Percentiles rank a stretch among this genome's conserved stretches.
phyloP scores from a whole-genome alignment of 352 stramenopile genomes.

The Phytopythium kandeliae region DNA sequence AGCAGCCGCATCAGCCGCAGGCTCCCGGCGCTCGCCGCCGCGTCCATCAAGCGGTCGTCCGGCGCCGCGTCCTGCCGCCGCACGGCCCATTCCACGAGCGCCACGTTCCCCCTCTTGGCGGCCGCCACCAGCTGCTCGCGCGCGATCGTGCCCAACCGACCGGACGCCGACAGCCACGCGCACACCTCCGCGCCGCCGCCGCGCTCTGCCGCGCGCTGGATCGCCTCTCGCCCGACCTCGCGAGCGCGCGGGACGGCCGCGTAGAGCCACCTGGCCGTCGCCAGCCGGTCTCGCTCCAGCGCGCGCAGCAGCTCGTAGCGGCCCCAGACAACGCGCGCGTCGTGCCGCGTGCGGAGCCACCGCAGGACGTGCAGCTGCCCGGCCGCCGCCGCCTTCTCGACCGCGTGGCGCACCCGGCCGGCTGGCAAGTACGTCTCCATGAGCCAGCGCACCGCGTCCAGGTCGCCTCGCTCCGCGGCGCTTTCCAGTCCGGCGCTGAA shows the following conservation, averaged over 20 bases:
- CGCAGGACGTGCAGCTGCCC: not conserved
- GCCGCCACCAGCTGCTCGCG: no score
- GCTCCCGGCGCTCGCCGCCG: no score
- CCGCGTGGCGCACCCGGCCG: not conserved
- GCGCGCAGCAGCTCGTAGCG: not conserved
- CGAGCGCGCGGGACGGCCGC: not conserved
- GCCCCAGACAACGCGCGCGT: not conserved
- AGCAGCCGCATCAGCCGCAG: no score
- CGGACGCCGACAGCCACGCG: no score
- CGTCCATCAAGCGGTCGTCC: no score
- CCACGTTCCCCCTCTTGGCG: no score
- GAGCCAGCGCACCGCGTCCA: not conserved
- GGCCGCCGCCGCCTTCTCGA: not conserved
- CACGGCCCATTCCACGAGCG: no score
- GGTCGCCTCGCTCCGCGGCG: not conserved
- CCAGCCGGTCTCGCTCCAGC: not conserved
- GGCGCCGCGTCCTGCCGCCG: no score
- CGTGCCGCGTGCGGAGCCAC: not conserved
- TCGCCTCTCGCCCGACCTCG: no score
- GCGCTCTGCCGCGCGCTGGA: no score
- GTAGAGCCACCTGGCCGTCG: not conserved
- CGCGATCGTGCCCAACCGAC: no score
- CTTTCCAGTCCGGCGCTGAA: not conserved
- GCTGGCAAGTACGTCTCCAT: not conserved
- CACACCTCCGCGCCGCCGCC: no score